Base-by-base conservation (phyloP, 2,329 filamentous ascomycete species). In the Tolypocladium guangdongense region DNA sequence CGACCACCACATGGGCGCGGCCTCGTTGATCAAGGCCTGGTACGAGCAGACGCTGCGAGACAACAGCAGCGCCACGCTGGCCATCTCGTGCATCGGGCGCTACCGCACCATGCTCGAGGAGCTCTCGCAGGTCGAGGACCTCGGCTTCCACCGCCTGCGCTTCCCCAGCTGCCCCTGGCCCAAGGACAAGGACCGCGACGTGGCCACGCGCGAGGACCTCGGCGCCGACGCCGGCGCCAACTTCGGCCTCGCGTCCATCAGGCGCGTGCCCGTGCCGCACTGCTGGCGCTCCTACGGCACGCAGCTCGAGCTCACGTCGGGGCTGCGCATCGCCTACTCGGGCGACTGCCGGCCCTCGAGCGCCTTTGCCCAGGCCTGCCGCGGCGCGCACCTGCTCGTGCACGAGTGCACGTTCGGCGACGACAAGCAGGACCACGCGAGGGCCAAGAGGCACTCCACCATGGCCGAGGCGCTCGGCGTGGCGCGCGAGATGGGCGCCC, bases 321-420 rank as follows among this genome's bases (percentile, higher is more conserved):
- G 83, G 20, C 87, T 99, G 66, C 93, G 92, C 66, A 78, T 96
- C 54, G 89, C 90, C 47, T 99, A 96, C 72, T 95, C 89, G 5
- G 93, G 93, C 53, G 93, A 99, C 73, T 97, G 92, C 66, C 81
- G 93, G 7, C 93, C 93, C 0, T 89, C 82, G 4, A 62, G 71
- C 2, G 65, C 71, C 0, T 96, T 99, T 64, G 81, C 83, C 0
- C 60, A 69, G 14, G 86, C 92, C 50, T 95, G 88, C 47, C 72
- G 74, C 47, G 84, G 83, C 57, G 84, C 87, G 2, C 95, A 92
- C 16, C 78, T 99, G 7, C 81, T 96, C 6, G 82, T 99, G 53
- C 93, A 99, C 73, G 93, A 99, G 76, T 91, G 90, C 57, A 99
- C 93, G 0, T 97, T 99, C 65, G 89, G 93, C 60, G 89, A 96